Evolutionary conservation across 2,329 filamentous ascomycete species (phyloP), one percentile per base, ranked within the genome.

Genomic region (Stachybotrys echinatus): DNA sequence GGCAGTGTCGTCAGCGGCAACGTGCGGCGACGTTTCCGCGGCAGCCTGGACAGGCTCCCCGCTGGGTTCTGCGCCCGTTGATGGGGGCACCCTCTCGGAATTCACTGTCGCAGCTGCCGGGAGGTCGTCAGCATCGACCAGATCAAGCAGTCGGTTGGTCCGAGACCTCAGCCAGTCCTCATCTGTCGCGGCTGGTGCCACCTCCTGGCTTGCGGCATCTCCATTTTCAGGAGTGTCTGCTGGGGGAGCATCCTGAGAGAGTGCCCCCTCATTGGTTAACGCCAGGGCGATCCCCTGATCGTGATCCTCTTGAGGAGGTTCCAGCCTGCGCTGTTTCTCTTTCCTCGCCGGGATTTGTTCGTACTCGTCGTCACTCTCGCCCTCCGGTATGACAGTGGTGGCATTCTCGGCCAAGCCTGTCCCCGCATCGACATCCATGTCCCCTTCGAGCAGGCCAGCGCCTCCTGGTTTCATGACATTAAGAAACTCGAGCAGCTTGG

Each of bases 151-250:
- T 60, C 92, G 82, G 69, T 86, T 96, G 14, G 92, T 97, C 58
- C 88, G 84, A 54, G 88, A 92, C 51, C 92, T 84, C 58, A 96
- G 76, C 94, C 94, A 99, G 68, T 97, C 92, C 53, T 86, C 84
- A 69, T 96, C 91, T 20, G 87, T 85, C 3, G 84, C 75, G 47
- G 74, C 72, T 57, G 63, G 50, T 58, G 60, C 51, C 53, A 59
- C 56, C 42, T 61, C 54, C 47, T 62, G 10, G 7, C n/a, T 40
- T 20, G 17, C 3, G 38, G n/a, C 7, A n/a, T n/a, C 38, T 18
- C 8, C 38, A n/a, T 40, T 34, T 34, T 3, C 27, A 8, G 27
- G 14, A 34, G 27, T 34, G 27, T 3, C 27, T 34, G 3, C 27
- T 14, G 27, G 27, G 45, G 53, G 51, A 20, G 46, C 21, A 38